Percentiles rank a stretch among this genome's conserved stretches.
Evolutionary conservation across 2,329 filamentous ascomycete species (phyloP).

Genomic region (Penicillium olsonii): DNA sequence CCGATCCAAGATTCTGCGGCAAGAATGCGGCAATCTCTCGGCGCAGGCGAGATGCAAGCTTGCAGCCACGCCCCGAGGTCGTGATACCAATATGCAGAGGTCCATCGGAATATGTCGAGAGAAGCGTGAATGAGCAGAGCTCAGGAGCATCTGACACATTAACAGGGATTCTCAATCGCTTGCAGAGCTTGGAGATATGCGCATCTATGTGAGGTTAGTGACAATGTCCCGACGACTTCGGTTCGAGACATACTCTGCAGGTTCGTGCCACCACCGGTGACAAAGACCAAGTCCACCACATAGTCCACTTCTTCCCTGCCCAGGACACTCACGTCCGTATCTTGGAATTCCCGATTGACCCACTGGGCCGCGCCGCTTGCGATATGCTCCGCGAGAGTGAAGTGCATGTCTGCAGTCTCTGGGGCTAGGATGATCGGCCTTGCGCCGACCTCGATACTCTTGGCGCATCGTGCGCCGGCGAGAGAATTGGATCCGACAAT

Average conservation of each 20-base stretch:
- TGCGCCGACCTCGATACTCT: constrained; percentile 80
- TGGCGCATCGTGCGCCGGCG: constrained; percentile 78
- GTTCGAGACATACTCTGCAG: constrained; percentile 49
- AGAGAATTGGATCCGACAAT: constrained; percentile 84
- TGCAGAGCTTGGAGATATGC: constrained; percentile 74
- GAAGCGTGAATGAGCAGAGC: constrained; percentile 85
- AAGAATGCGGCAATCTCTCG: constrained; percentile 82
- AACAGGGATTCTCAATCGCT: constrained; percentile 78
- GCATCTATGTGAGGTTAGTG: constrained; percentile 48
- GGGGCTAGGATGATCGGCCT: constrained; percentile 77
- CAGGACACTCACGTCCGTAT: constrained; percentile 70
- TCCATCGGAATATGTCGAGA: constrained; percentile 86
- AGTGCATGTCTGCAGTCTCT: constrained; percentile 61
- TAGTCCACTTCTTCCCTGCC: constrained; percentile 76
- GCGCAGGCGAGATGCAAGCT: constrained; percentile 83
- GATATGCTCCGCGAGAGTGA: constrained; percentile 52
- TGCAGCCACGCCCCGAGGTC: constrained; percentile 92
- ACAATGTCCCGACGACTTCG: constrained; percentile 34
- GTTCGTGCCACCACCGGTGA: constrained; percentile 63
- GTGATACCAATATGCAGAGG: constrained; percentile 94
- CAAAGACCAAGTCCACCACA: constrained; percentile 90
- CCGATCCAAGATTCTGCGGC: constrained; percentile 71
- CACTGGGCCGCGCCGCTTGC: constrained; percentile 45
- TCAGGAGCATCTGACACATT: constrained; percentile 87
- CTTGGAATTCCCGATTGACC: constrained; percentile 59